Conservation (phyloP, 495 filamentous ascomycete genomes). For the Bathelium albidoporum region DNA sequence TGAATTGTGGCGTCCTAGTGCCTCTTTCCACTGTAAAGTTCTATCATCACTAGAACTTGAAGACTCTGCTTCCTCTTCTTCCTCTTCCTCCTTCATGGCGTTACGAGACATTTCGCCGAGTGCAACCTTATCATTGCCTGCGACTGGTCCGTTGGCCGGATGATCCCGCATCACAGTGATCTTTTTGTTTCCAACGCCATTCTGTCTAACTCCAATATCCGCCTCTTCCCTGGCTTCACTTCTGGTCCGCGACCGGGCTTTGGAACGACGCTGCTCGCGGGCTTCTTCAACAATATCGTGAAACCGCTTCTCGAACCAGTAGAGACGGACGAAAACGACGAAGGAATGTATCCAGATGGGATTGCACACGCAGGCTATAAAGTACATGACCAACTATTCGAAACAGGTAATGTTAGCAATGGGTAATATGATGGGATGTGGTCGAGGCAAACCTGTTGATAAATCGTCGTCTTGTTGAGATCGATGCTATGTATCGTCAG, state of each 20-base stretch:
- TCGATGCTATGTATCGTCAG: slow-evolving; percentile 43
- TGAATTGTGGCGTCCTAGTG: background rate
- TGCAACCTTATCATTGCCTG: background rate
- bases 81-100: background rate
- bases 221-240: slow-evolving; percentile 39
- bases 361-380: slow-evolving; percentile 50
- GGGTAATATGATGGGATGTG: too few species aligned
- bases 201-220: slow-evolving; percentile 44
- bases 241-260: slow-evolving; percentile 45
- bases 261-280: slow-evolving; percentile 37
- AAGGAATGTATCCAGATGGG: slow-evolving; percentile 83
- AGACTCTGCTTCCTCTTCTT: background rate
- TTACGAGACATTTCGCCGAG: background rate
- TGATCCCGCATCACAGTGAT: slow-evolving; percentile 59
- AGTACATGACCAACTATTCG: slow-evolving; percentile 40
- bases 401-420: background rate
- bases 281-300: slow-evolving; percentile 60
- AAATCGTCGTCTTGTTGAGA: slow-evolving; percentile 60
- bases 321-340: slow-evolving; percentile 83
- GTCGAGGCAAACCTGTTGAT: slow-evolving; percentile 49
- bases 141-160: background rate
- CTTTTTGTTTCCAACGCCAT: slow-evolving; percentile 56
- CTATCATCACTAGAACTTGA: background rate
- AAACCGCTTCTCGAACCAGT: slow-evolving; percentile 97
- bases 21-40: background rate